A percentile compares a stretch with the other conserved stretches of the same genome.
Conservation (phyloP, 768 basidiomycete genomes). For the Suillus luteus region DNA sequence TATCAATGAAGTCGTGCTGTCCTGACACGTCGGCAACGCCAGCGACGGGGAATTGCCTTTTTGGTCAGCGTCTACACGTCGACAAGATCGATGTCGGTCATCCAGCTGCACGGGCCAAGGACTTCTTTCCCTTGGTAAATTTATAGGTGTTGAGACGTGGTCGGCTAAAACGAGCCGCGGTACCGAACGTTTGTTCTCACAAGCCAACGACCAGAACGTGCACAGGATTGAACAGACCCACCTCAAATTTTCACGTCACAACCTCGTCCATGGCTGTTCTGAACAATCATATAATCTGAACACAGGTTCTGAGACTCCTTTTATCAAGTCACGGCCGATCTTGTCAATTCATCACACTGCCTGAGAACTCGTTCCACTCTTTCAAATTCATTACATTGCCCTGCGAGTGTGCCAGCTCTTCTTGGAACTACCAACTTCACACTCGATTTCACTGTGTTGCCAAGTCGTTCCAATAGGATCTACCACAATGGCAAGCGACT, state of each 20-base stretch:
- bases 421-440: not conserved
- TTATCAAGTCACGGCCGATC: not conserved
- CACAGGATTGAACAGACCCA: conserved; percentile 1
- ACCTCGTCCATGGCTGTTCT: not conserved
- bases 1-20: not conserved
- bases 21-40: not conserved
- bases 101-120: too few species aligned
- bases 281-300: not conserved
- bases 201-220: not conserved
- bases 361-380: not conserved
- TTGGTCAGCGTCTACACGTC: not conserved
- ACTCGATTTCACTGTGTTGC: not conserved
- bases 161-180: not conserved
- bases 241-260: not conserved
- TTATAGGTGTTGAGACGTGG: not conserved
- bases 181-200: not conserved
- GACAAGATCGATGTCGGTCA: not conserved
- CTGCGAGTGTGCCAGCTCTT: not conserved
- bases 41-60: not conserved
- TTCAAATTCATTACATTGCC: conserved; percentile 3
- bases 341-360: not conserved
- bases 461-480: not conserved
- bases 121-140: not conserved
- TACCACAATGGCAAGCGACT: not conserved
- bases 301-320: not conserved